A percentile compares a stretch with the other conserved stretches of the same genome.
Conservation (phyloP, 345 rosid genomes). For the Sisymbrium altissimum region DNA sequence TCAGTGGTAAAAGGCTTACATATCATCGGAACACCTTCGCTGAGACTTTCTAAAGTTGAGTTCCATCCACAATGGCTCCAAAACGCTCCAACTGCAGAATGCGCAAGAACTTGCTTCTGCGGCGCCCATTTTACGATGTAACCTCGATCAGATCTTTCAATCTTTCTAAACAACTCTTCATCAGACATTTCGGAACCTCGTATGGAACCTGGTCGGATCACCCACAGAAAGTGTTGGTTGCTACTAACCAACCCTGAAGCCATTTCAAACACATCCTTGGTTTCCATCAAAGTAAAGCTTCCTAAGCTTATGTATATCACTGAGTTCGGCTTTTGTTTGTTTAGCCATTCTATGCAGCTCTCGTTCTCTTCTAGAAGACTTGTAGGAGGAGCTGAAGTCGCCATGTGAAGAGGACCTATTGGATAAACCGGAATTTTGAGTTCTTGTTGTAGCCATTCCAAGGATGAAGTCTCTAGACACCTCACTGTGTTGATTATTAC, state of each 20-base stretch:
- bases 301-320: constrained; percentile 59
- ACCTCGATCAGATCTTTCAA: not conserved
- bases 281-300: constrained; percentile 28
- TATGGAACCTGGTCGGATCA: constrained; percentile 19
- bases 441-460: not conserved
- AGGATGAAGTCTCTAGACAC: not conserved
- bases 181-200: not conserved
- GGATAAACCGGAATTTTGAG: not conserved
- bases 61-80: constrained; percentile 6
- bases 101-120: not conserved
- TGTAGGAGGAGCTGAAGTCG: not conserved
- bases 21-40: constrained; percentile 46
- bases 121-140: constrained; percentile 29
- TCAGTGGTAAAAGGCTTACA: constrained; percentile 41
- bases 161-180: not conserved
- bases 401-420: constrained; percentile 19
- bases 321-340: constrained; percentile 32
- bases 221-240: constrained; percentile 29
- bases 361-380: constrained; percentile 1
- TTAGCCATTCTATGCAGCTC: constrained; percentile 46
- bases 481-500: not conserved
- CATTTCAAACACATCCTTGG: constrained; percentile 2
- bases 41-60: constrained; percentile 16
- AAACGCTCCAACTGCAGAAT: not conserved
- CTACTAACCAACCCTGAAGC: constrained; percentile 22